These are phyloP conservation scores for Luzula sylvatica DNA, from an alignment of 176 grass and related monocot genomes.

Conservation along the genomic window DNA sequence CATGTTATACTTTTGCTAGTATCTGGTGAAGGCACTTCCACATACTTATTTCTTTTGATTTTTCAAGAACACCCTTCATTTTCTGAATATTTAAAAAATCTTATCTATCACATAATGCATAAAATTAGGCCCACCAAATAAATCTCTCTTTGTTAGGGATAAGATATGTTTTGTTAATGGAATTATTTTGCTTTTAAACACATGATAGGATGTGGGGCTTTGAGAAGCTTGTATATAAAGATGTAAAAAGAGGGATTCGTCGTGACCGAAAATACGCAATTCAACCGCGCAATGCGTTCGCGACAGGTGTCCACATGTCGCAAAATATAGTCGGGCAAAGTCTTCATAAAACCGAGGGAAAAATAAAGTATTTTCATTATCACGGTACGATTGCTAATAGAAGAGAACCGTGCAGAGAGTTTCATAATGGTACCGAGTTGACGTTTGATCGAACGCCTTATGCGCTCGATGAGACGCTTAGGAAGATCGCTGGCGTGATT, in stretches of 20 bases:
- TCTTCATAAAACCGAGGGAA: conserved; percentile 57
- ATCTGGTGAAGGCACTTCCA: conserved; percentile 11
- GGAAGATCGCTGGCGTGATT: conserved; percentile 31
- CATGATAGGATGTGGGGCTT: conserved; percentile 60
- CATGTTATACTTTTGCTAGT: conserved; percentile 13
- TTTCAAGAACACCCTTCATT: background rate
- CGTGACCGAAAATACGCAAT: conserved; percentile 78
- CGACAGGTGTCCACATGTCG: conserved; percentile 85
- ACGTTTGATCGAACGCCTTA: conserved; percentile 51
- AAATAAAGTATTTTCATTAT: conserved; percentile 86
- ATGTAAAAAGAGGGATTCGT: conserved; percentile 47
- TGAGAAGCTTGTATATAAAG: conserved; percentile 73
- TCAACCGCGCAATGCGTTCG: conserved; percentile 47
- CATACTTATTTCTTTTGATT: background rate
- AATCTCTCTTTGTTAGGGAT: conserved; percentile 1
- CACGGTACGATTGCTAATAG: conserved; percentile 60
- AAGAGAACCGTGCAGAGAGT: conserved; percentile 37
- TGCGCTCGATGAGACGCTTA: conserved; percentile 49
- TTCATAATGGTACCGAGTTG: conserved; percentile 28
- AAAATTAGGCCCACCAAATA: background rate
- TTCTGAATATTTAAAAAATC: no score
- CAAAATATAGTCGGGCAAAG: conserved; percentile 53
- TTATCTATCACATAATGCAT: background rate
- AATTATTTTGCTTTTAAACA: background rate
- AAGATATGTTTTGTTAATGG: background rate